phyloP scores from a whole-genome alignment of 2,329 filamentous ascomycete genomes.

The Alternaria gaisen region DNA sequence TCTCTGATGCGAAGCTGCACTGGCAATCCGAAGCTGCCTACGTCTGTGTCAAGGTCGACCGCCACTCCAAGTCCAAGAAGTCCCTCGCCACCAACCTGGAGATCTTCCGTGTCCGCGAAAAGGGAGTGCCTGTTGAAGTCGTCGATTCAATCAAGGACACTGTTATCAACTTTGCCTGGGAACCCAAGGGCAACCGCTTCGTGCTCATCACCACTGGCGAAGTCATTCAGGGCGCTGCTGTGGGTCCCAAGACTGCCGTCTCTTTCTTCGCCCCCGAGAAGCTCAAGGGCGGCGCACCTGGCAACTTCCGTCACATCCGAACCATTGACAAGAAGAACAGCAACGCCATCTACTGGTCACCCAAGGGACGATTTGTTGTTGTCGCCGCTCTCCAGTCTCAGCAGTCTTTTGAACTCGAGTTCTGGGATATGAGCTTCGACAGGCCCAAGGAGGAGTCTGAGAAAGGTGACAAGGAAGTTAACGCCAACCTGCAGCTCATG shows the following conservation, averaged over 20 bases:
- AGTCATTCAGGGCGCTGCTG: slow-evolving; percentile 77
- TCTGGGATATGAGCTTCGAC: slow-evolving; percentile 97
- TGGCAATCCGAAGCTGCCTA: slow-evolving; percentile 97
- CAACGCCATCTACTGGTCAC: slow-evolving; percentile 99
- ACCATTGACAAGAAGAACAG: slow-evolving; percentile 99
- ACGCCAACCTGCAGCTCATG: slow-evolving; percentile 94
- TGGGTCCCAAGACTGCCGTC: slow-evolving; percentile 91
- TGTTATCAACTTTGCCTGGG: slow-evolving; percentile 99
- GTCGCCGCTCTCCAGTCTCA: slow-evolving; percentile 92
- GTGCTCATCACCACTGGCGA: slow-evolving; percentile 96
- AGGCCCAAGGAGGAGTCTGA: slow-evolving; percentile 78
- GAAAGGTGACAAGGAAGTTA: slow-evolving; percentile 90
- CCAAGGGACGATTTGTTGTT: slow-evolving; percentile 92
- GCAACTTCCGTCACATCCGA: slow-evolving; percentile 95
- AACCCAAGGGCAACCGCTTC: slow-evolving; percentile 96
- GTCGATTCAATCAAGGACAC: slow-evolving; percentile 98
- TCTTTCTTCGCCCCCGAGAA: slow-evolving; percentile 98
- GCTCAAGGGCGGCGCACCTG: slow-evolving; percentile 78
- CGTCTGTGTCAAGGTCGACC: slow-evolving; percentile 97
- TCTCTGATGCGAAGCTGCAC: slow-evolving; percentile 96
- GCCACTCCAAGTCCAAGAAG: slow-evolving; percentile 99
- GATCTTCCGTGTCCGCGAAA: slow-evolving; percentile 97
- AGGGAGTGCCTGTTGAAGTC: slow-evolving; percentile 97
- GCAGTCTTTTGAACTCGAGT: slow-evolving; percentile 94
- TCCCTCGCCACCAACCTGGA: slow-evolving; percentile 95